phyloP scores from a whole-genome alignment of 1,139 yeast species.

The Taphrina pruni region DNA sequence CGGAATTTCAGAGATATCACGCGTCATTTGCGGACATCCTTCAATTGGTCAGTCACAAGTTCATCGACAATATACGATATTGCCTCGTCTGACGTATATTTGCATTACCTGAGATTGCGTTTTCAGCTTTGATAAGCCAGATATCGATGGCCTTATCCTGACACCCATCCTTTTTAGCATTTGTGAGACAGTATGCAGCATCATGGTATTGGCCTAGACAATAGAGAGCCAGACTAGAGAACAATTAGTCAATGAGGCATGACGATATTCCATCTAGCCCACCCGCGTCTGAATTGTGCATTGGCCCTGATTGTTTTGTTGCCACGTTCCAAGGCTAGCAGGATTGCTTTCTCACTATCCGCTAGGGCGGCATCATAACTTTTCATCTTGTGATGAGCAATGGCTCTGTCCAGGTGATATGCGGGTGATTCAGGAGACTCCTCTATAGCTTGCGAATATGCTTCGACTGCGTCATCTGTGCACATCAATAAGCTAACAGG shows the following conservation, averaged over 20 bases:
- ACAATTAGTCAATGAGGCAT: too few relatives aligned
- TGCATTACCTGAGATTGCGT: not conserved
- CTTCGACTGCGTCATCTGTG: slow-evolving; percentile 32
- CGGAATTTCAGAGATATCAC: slow-evolving; percentile 7
- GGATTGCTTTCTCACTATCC: slow-evolving; percentile 63
- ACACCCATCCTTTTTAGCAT: slow-evolving; percentile 59
- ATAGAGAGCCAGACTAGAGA: slow-evolving; percentile 47
- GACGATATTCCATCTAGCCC: not conserved
- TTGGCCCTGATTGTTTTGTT: slow-evolving; percentile 62
- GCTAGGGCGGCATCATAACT: slow-evolving; percentile 60
- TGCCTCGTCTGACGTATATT: not conserved
- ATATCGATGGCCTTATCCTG: slow-evolving; percentile 58
- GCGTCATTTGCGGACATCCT: not conserved
- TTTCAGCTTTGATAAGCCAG: slow-evolving; percentile 53
- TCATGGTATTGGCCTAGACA: slow-evolving; percentile 56
- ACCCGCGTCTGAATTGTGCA: slow-evolving; percentile 65
- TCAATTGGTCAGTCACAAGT: not conserved
- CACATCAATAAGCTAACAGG: not conserved
- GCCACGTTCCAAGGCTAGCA: slow-evolving; percentile 61
- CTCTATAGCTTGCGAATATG: slow-evolving; percentile 35
- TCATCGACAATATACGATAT: too few relatives aligned
- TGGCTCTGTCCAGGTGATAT: slow-evolving; percentile 36
- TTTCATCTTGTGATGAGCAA: slow-evolving; percentile 49
- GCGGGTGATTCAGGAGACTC: slow-evolving; percentile 36
- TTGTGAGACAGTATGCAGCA: slow-evolving; percentile 60